phyloP scores from a whole-genome alignment of 2,329 filamentous ascomycete genomes.

The Fusarium piperis region DNA sequence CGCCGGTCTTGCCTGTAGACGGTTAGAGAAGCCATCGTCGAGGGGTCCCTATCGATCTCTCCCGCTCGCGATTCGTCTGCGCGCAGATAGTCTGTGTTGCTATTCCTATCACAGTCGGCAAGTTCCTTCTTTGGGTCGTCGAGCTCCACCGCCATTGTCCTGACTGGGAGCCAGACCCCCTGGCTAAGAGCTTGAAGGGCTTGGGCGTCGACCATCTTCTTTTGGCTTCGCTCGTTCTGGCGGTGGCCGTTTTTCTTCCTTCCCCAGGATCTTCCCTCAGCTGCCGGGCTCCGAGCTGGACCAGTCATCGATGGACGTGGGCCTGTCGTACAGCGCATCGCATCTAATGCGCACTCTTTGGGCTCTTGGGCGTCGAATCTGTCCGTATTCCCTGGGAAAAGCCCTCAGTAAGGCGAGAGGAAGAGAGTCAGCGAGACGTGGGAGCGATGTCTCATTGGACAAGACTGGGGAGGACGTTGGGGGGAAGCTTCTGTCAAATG shows the following conservation, averaged over 20 bases:
- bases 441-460: conserved; percentile 22
- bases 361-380: conserved; percentile 16
- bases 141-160: conserved; percentile 4
- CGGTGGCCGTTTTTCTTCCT: conserved; percentile 12
- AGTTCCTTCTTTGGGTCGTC: not conserved
- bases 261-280: conserved; percentile 28
- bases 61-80: conserved; percentile 13
- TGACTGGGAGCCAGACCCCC: conserved; percentile 23
- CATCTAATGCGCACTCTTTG: conserved; percentile 11
- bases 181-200: conserved; percentile 2
- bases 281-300: conserved; percentile 23
- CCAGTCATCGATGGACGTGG: conserved; percentile 15
- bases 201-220: conserved; percentile 30
- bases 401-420: conserved; percentile 14
- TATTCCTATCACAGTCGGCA: conserved; percentile 33
- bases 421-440: conserved; percentile 11
- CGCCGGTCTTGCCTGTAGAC: conserved; percentile 27
- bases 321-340: not conserved
- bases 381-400: conserved; percentile 11
- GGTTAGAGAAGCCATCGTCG: conserved; percentile 29
- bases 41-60: conserved; percentile 33
- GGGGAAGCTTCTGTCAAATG: conserved; percentile 25
- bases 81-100: conserved; percentile 10
- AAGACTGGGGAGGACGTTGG: conserved; percentile 21
- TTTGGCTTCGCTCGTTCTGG: conserved; percentile 31